Evolutionary conservation across 345 rosid species (phyloP).

Genomic region (Psidium guajava): DNA sequence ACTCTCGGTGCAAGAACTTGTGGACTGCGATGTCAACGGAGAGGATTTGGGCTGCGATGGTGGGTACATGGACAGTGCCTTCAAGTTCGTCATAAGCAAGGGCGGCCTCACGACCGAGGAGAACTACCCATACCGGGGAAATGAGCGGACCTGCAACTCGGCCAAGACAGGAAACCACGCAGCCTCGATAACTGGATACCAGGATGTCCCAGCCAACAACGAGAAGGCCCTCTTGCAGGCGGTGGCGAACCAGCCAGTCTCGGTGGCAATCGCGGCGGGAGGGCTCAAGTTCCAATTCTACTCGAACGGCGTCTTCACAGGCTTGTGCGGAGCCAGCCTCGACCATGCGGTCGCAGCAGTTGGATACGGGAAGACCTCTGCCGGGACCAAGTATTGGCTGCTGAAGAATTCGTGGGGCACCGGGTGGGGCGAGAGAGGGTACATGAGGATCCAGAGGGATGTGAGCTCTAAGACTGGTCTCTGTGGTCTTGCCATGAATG

Average conservation of each 20-base stretch:
- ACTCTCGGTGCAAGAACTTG: slow-evolving; percentile 46
- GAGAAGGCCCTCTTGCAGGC: slow-evolving; percentile 39
- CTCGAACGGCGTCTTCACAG: slow-evolving; percentile 26
- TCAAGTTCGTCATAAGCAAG: slow-evolving; percentile 18
- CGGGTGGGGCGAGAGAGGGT: slow-evolving; percentile 1
- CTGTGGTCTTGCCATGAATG: slow-evolving; percentile 37
- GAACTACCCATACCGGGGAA: slow-evolving; percentile 25
- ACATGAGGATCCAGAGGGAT: slow-evolving; percentile 39
- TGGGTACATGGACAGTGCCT: slow-evolving; percentile 36
- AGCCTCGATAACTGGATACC: slow-evolving; percentile 20
- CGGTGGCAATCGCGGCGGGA: slow-evolving; percentile 19
- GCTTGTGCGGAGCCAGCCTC: slow-evolving; percentile 19
- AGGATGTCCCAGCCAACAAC: slow-evolving; percentile 25
- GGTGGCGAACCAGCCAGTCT: slow-evolving; percentile 41
- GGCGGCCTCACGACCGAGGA: slow-evolving; percentile 33
- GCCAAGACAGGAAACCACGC: background rate
- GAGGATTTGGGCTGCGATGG: slow-evolving; percentile 20
- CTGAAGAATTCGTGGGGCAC: slow-evolving; percentile 7
- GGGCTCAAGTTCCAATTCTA: slow-evolving; percentile 21
- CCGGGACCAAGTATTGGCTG: slow-evolving; percentile 15
- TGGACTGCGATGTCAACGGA: slow-evolving; percentile 26
- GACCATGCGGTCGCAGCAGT: slow-evolving; percentile 39
- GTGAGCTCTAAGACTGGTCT: slow-evolving; percentile 12
- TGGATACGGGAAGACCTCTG: slow-evolving; percentile 40
- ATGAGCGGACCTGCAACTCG: slow-evolving; percentile 16